Base-by-base conservation (phyloP, 2,329 filamentous ascomycete species). In the Hyphodiscus sp. region DNA sequence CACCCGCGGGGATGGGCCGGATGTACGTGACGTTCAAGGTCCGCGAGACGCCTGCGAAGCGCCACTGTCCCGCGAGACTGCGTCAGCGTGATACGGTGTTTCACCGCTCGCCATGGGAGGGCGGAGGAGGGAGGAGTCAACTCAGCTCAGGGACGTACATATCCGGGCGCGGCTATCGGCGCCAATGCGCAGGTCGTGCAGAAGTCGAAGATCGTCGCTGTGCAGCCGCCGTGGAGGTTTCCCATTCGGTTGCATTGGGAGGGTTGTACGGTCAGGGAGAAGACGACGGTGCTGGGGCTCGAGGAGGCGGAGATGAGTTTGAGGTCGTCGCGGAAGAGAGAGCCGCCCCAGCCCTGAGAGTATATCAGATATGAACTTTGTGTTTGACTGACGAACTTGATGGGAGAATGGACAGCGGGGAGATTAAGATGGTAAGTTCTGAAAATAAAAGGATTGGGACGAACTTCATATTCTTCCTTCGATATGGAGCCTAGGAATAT, bases 1-100 rank as follows among this genome's bases (percentile, higher is more conserved):
- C 76, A 1, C 85, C 84, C 18, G 76, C 68, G 57, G 82, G 77
- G 5, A 85, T 64, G 1, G 86, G 85, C 1, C 83, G 76, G 55
- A 89, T 69, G 67, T 87, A 90, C 0, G 82, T 87, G 43, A 86
- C 76, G 62, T 78, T 82, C 51, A 90, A 73, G 23, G 80, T 83
- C 54, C 86, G 77, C 64, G 75, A 82, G 23, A 89, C 84, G 41
- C 86, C 85, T 20, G 83, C 74, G 41, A 70, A 72, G 52, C 75
- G 70, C 79, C 85, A 87, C 49, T 51, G 18, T 16, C 7, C 15
- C 13, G 43, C 4, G 13, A 5, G 2, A 50, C n/a, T 15, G 5
- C 16, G 13, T 42, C 30, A 43, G 45, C 20, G 30, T 8, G 20
- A 4, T 23, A 23, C n/a, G 20, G 15, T 11, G 18, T 41, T n/a